Conservation (phyloP, 163 green algal species). For the Chloromonas sp. region DNA sequence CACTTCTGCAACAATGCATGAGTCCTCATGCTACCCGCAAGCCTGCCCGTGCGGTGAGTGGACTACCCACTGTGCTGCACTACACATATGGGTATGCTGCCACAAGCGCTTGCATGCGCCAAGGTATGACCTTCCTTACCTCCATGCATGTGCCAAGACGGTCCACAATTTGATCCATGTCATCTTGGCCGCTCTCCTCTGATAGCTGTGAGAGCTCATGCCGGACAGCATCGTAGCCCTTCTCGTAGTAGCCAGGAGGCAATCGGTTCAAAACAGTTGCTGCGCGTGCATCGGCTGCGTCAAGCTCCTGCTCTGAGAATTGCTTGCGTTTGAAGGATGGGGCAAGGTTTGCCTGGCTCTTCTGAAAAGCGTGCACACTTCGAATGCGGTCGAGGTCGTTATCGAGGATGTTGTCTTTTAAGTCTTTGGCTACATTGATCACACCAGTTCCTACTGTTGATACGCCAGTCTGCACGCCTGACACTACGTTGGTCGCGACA, state of each 20-base stretch:
- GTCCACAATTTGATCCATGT: conserved; percentile 66
- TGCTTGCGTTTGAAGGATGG: neutral
- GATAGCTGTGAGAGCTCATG: conserved; percentile 56
- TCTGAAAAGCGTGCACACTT: conserved; percentile 17
- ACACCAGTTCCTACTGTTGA: neutral
- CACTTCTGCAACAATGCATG: too few species aligned
- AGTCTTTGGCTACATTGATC: conserved; percentile 4
- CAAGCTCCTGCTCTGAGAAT: conserved; percentile 22
- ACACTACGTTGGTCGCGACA: conserved; percentile 7
- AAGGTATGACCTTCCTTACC: conserved; percentile 25
- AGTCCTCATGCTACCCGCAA: too few species aligned
- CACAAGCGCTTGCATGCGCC: too few species aligned
- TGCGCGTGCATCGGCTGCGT: conserved; percentile 14
- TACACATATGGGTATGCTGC: too few species aligned
- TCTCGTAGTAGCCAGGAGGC: conserved; percentile 51
- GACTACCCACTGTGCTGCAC: too few species aligned
- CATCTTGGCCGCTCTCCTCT: conserved; percentile 35
- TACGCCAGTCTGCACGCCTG: neutral
- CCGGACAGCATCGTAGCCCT: conserved; percentile 54
- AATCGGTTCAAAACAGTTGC: conserved; percentile 30
- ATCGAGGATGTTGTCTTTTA: conserved; percentile 14
- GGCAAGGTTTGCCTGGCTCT: conserved; percentile 18
- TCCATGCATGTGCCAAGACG: conserved; percentile 56
- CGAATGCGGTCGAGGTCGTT: conserved; percentile 24
- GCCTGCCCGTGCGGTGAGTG: too few species aligned